Conservation (phyloP, 2,329 filamentous ascomycete species). For the Setomelanomma holmii region DNA sequence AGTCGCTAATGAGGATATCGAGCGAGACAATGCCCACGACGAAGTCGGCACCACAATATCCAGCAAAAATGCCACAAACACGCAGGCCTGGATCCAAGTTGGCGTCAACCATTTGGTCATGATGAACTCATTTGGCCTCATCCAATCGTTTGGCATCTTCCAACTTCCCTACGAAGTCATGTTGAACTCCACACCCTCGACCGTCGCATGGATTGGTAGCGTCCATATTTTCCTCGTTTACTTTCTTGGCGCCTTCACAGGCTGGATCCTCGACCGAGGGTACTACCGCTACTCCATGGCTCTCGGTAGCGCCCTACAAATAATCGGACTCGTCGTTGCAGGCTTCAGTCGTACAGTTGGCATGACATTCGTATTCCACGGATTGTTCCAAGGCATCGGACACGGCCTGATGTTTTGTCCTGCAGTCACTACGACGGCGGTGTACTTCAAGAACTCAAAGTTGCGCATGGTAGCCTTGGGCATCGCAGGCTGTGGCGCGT, state of each 20-base stretch:
- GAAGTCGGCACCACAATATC: not conserved
- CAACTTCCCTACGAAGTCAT: constrained; percentile 34
- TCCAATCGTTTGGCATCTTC: constrained; percentile 38
- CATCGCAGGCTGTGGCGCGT: constrained; percentile 18
- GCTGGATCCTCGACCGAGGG: constrained; percentile 57
- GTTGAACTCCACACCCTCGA: constrained; percentile 48
- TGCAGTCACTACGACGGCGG: constrained; percentile 34
- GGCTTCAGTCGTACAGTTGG: constrained; percentile 52
- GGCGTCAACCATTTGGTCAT: constrained; percentile 21
- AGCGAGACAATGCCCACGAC: too few relatives aligned
- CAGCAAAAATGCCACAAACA: not conserved
- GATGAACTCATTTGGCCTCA: constrained; percentile 36
- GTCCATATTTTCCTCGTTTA: constrained; percentile 57
- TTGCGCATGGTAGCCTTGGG: constrained; percentile 14
- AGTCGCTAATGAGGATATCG: not conserved
- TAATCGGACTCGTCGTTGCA: constrained; percentile 58
- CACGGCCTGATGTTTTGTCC: constrained; percentile 29
- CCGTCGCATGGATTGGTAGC: constrained; percentile 59
- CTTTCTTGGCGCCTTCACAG: constrained; percentile 53
- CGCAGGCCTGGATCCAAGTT: constrained; percentile 22
- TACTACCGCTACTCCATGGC: constrained; percentile 51
- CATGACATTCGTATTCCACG: constrained; percentile 46
- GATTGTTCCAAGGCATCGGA: constrained; percentile 32
- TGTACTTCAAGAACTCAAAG: constrained; percentile 30
- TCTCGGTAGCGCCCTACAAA: constrained; percentile 48